Evolutionary conservation across 75 land plant genomes (phyloP), one percentile per base, ranked within the genome.

Genomic region (Pinus tabuliformis): DNA sequence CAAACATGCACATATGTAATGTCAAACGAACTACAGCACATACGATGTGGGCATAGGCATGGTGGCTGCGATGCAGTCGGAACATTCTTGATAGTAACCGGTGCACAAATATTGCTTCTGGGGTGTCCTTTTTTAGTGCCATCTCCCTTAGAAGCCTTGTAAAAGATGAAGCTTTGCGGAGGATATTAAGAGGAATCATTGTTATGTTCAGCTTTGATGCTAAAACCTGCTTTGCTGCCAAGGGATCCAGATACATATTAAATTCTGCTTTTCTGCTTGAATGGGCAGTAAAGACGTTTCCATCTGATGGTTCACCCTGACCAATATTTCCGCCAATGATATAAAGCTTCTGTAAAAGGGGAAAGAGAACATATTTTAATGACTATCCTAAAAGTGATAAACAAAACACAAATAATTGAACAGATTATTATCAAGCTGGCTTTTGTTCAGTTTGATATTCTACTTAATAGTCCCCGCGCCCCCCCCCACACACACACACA

Each of bases 181-280:
- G 91, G 28, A 59, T 70, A 63, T 70, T 60, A 8, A 88, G 88
- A 5, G 95, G 95, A 62, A 92, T 76, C 22, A 92, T 84, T 9
- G 83, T 88, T 78, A 88, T 82, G 56, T 85, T 52, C 6, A 90
- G 80, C 6, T 58, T 72, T 56, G 95, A 92, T 1, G 81, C 81
- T 20, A 92, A 59, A 4, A 88, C 92, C 2, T 80, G 76, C 77
- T 86, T 81, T 58, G 95, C 92, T 79, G 89, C 95, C 39, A 86
- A 71, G 54, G 95, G 95, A 49, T 90, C 92, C 56, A 92, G 88
- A 75, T 83, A 92, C 82, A 92, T 84, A 71, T 90, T 92, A 75
- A 92, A 83, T 63, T 92, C 95, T 36, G 92, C 75, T 72, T 78
- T 81, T 57, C 80, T 57, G 65, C 90, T 92, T 30, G 81, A 74